Conservation (phyloP, 139 green algal genomes). For the Auxenochlorella protothecoides region DNA sequence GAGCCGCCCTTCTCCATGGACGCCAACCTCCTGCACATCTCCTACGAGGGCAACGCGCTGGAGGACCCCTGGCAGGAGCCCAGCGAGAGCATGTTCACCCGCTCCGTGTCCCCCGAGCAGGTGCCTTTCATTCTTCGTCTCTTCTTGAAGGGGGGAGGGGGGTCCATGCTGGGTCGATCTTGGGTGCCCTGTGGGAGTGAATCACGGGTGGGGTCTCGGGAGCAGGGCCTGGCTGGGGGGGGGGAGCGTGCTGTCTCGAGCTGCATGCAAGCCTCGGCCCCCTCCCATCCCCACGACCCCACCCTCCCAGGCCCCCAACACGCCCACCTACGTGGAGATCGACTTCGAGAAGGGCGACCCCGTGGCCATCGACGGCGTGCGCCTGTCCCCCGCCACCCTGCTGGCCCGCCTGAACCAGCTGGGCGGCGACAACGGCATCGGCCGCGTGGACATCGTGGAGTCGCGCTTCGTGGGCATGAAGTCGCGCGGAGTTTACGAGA, state of each 20-base stretch:
- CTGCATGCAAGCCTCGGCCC: too few relatives aligned
- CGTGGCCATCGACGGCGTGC: slow-evolving; percentile 83
- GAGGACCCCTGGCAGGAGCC: slow-evolving; percentile 88
- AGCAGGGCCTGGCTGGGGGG: too few relatives aligned
- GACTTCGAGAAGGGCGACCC: slow-evolving; percentile 94
- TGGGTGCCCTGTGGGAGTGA: background rate
- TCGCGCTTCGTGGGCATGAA: slow-evolving; percentile 95
- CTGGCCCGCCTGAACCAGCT: slow-evolving; percentile 90
- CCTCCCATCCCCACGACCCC: background rate
- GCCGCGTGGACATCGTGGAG: slow-evolving; percentile 95
- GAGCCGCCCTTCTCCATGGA: slow-evolving; percentile 93
- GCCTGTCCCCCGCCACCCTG: slow-evolving; percentile 76
- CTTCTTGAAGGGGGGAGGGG: background rate
- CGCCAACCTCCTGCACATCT: slow-evolving; percentile 96
- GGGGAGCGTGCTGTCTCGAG: too few relatives aligned
- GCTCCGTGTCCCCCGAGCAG: slow-evolving; percentile 78
- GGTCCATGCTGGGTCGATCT: background rate
- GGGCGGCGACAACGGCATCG: slow-evolving; percentile 57
- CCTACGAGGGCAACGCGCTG: slow-evolving; percentile 79
- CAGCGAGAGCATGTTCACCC: slow-evolving; percentile 82
- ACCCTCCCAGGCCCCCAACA: slow-evolving; percentile 64
- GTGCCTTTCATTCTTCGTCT: slow-evolving; percentile 9
- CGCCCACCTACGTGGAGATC: slow-evolving; percentile 85
- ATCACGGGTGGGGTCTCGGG: too few relatives aligned
- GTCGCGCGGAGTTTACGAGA: slow-evolving; percentile 95